phyloP scores from a whole-genome alignment of 2,329 filamentous ascomycete genomes.

The Exophiala mesophila region DNA sequence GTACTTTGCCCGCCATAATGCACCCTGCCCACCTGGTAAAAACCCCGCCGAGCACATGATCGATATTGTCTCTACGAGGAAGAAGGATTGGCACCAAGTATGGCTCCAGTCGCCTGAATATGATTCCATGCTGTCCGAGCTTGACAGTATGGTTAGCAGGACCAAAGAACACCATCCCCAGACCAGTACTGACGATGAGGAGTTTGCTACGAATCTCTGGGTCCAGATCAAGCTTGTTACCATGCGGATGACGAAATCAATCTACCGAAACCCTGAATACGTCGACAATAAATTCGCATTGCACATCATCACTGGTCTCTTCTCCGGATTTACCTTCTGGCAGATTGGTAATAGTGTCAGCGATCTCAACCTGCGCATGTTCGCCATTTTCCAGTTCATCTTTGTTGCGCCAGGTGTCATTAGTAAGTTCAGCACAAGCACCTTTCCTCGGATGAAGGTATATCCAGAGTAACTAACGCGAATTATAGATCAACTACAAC shows the following conservation, averaged over 20 bases:
- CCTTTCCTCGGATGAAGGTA: constrained; percentile 26
- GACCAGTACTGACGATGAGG: background rate
- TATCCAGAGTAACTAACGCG: background rate
- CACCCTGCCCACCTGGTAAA: constrained; percentile 55
- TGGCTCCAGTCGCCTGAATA: constrained; percentile 63
- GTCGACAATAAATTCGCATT: constrained; percentile 59
- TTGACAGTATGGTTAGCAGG: constrained; percentile 61
- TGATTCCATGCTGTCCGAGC: constrained; percentile 54
- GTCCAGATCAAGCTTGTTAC: constrained; percentile 62
- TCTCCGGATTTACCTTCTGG: constrained; percentile 59
- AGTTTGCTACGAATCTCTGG: constrained; percentile 51
- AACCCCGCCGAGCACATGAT: constrained; percentile 76
- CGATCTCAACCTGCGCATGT: constrained; percentile 69
- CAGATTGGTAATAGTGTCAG: constrained; percentile 58
- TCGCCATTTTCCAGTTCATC: constrained; percentile 62
- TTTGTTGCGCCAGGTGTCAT: constrained; percentile 46
- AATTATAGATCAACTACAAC: constrained; percentile 47
- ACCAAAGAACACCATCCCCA: background rate
- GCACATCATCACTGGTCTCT: constrained; percentile 47
- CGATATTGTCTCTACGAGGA: constrained; percentile 49
- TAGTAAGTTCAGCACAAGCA: constrained; percentile 6
- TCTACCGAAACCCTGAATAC: constrained; percentile 65
- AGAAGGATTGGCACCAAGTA: constrained; percentile 68
- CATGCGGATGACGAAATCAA: constrained; percentile 59
- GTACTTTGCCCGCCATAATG: constrained; percentile 63